Percentiles rank a stretch among this genome's conserved stretches.
Evolutionary conservation across 2,329 filamentous ascomycete genomes (phyloP).

Genomic region (Botrytis byssoidea): DNA sequence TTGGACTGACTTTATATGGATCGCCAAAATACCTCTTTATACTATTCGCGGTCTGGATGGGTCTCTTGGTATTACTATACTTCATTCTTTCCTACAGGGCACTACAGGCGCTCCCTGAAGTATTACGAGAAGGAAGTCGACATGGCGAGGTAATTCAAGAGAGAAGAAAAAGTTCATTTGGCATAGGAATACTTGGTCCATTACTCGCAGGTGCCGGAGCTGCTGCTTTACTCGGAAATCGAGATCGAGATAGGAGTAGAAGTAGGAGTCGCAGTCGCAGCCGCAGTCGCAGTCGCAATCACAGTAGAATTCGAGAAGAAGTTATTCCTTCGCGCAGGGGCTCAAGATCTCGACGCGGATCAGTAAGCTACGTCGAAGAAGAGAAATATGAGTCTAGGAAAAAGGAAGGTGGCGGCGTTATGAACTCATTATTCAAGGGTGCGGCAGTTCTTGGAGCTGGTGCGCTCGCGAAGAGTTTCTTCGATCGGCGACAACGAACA

Average conservation of each 20-base stretch:
- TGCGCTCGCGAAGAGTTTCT: conserved; percentile 58
- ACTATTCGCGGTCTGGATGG: conserved; percentile 76
- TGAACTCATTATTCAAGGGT: conserved; percentile 58
- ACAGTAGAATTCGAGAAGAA: conserved; percentile 41
- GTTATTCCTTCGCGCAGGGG: conserved; percentile 52
- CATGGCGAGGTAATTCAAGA: conserved; percentile 50
- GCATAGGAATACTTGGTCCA: conserved; percentile 49
- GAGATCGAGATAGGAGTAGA: conserved; percentile 29
- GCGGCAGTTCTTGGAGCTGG: conserved; percentile 63
- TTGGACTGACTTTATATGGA: conserved; percentile 89
- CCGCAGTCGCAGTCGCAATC: conserved; percentile 4
- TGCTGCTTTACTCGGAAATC: conserved; percentile 49
- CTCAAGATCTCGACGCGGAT: conserved; percentile 44
- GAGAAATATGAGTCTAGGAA: conserved; percentile 56
- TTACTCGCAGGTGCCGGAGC: conserved; percentile 58
- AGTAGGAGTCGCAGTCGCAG: conserved; percentile 23
- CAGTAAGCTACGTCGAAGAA: conserved; percentile 56
- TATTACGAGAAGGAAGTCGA: conserved; percentile 35
- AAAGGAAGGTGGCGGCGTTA: conserved; percentile 53
- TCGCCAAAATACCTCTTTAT: conserved; percentile 84
- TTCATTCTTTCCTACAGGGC: conserved; percentile 75
- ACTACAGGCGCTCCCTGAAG: conserved; percentile 49
- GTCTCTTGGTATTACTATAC: conserved; percentile 69
- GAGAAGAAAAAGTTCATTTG: conserved; percentile 45
- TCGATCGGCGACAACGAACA: conserved; percentile 51